Evolutionary conservation across 2,329 filamentous ascomycete genomes (phyloP), one percentile per base, ranked within the genome.

Genomic region (Fusarium torreyae): DNA sequence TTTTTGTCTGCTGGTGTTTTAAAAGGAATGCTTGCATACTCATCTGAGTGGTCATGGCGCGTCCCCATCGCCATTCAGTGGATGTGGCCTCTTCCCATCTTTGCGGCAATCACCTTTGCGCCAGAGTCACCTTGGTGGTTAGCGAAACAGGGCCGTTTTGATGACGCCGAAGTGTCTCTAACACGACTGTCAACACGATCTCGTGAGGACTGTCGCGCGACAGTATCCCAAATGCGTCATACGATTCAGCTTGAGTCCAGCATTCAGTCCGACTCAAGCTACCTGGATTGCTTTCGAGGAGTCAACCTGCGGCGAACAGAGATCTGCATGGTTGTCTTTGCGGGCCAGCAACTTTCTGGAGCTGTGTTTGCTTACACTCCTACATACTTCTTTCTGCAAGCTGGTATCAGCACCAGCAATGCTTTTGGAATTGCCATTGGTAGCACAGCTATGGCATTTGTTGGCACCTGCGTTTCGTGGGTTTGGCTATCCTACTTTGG

Each of bases 221-320:
- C 79, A 51, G 77, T 84, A 64, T 74, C 80, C 57, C 94, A 94
- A 90, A 96, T 97, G 88, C 87, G 92, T 11, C 77, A 82, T 43
- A 84, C 82, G 6, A 77, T 81, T 64, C 77, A 81, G 53, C 72
- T 84, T 3, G 84, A 86, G 68, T 77, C 79, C 57, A 74, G 79
- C 39, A 72, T 80, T 34, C 76, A 76, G 13, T 68, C 72, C 1
- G 83, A 82, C 0, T 78, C 77, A 15, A 77, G 71, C 2, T 85
- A 85, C 60, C 44, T 71, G 9, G 83, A 86, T 69, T 84, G 82
- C 62, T 86, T 87, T 77, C 76, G 76, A 11, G 84, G 84, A n/a
- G 78, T 77, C 13, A 81, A 86, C 64, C 75, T 80, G 5, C 78
- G 81, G 11, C 79, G 83, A 6, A 84, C 83, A 1, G 81, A 85